Percentiles rank a stretch among this genome's conserved stretches.
Conservation (phyloP, 352 stramenopile genomes). For the Globisporangium cystogenes region DNA sequence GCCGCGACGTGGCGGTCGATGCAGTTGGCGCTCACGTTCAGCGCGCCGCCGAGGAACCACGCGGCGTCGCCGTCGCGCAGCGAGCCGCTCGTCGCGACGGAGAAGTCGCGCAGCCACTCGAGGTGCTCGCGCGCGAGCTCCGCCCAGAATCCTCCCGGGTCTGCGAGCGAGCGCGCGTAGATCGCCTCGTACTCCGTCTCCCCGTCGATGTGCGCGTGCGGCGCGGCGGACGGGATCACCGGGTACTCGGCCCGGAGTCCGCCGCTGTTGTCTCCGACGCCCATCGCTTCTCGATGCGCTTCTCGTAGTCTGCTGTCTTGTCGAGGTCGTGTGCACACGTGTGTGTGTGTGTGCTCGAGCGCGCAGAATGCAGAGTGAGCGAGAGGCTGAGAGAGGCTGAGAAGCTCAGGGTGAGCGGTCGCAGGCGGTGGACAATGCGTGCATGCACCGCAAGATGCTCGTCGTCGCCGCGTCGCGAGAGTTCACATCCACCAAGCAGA, state of each 20-base stretch:
- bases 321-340: too few relatives aligned
- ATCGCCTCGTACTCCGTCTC: slow-evolving; percentile 74
- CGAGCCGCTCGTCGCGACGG: slow-evolving; percentile 74
- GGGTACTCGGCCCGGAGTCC: slow-evolving; percentile 4
- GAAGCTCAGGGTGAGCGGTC: too few relatives aligned
- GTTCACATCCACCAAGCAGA: too few relatives aligned
- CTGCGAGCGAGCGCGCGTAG: slow-evolving; percentile 83
- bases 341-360: too few relatives aligned
- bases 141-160: slow-evolving; percentile 92
- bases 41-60: slow-evolving; percentile 94
- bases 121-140: slow-evolving; percentile 86
- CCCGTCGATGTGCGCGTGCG: slow-evolving; percentile 65
- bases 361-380: too few relatives aligned
- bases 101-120: slow-evolving; percentile 93
- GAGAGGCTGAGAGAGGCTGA: too few relatives aligned
- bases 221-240: slow-evolving; percentile 36
- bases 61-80: slow-evolving; percentile 90
- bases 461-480: too few relatives aligned
- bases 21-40: slow-evolving; percentile 95
- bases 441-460: too few relatives aligned
- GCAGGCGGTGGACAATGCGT: too few relatives aligned
- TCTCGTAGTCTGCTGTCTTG: too few relatives aligned
- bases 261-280: not conserved
- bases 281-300: not conserved
- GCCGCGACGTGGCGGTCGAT: slow-evolving; percentile 92